Conservation (phyloP, 73 alveolate species). For the Paramecium sexaurelia region DNA sequence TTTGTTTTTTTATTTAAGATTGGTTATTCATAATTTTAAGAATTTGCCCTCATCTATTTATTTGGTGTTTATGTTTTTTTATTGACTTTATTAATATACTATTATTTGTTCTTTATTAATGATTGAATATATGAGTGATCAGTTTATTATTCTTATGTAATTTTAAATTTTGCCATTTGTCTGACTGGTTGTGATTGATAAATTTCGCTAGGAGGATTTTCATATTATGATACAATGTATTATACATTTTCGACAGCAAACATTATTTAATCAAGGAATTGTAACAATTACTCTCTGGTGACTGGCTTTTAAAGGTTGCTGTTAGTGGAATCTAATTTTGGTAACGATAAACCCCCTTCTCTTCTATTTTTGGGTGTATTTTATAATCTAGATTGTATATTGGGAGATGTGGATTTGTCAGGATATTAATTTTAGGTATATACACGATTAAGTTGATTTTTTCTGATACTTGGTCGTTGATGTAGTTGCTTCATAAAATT, state of each 20-base stretch:
- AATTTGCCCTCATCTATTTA: not conserved
- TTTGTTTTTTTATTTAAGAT: not conserved
- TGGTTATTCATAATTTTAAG: not conserved
- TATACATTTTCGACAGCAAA: constrained; percentile 17
- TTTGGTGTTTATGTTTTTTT: not conserved
- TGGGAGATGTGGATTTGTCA: not conserved
- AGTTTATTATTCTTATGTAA: not conserved
- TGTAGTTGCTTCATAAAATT: not conserved
- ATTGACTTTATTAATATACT: not conserved
- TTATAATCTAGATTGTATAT: not conserved
- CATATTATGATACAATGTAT: not conserved
- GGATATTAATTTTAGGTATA: not conserved
- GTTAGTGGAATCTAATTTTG: constrained; percentile 6
- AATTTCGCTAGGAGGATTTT: not conserved
- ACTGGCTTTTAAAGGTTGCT: constrained; percentile 8
- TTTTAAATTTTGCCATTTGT: not conserved
- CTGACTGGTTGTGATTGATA: not conserved
- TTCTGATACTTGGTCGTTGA: not conserved
- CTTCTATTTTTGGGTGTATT: not conserved
- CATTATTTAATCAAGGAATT: not conserved
- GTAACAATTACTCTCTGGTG: not conserved
- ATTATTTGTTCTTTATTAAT: not conserved
- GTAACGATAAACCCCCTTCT: not conserved
- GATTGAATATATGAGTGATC: not conserved
- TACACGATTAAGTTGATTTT: not conserved